Evolutionary conservation across 805 yeast genomes (phyloP).

Genomic region (Saturnispora sekii): DNA sequence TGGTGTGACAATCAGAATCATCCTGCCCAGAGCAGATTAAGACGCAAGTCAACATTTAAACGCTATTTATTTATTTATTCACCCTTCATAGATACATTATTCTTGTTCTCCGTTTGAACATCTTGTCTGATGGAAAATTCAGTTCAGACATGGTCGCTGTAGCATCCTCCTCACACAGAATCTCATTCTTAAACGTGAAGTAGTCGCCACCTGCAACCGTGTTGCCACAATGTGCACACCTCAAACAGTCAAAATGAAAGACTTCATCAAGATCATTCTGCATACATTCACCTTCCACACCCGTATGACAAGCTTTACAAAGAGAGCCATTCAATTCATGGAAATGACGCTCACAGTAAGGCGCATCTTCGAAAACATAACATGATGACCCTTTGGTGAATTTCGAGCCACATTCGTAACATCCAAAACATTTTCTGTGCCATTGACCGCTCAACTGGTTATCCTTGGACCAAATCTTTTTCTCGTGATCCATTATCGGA

Average conservation of each 20-base stretch:
- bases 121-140: constrained; percentile 11
- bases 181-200: constrained; percentile 36
- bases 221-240: constrained; percentile 51
- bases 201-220: constrained; percentile 43
- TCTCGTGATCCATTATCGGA: constrained; percentile 38
- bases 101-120: constrained; percentile 27
- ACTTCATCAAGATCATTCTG: constrained; percentile 64
- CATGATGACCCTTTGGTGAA: constrained; percentile 57
- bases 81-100: constrained; percentile 19
- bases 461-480: constrained; percentile 75
- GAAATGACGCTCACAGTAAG: constrained; percentile 73
- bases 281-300: constrained; percentile 86
- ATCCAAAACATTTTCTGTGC: constrained; percentile 82
- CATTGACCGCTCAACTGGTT: constrained; percentile 86
- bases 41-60: neutral
- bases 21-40: constrained; percentile 14
- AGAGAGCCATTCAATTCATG: constrained; percentile 68
- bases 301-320: constrained; percentile 60
- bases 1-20: constrained; percentile 20
- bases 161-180: constrained; percentile 42
- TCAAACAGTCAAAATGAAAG: constrained; percentile 68
- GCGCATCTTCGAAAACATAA: constrained; percentile 69
- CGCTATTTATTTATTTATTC: too few relatives aligned
- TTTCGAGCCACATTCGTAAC: constrained; percentile 49
- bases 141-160: constrained; percentile 13